Conservation (phyloP, 2,329 filamentous ascomycete species). For the Passalora sequoiae region DNA sequence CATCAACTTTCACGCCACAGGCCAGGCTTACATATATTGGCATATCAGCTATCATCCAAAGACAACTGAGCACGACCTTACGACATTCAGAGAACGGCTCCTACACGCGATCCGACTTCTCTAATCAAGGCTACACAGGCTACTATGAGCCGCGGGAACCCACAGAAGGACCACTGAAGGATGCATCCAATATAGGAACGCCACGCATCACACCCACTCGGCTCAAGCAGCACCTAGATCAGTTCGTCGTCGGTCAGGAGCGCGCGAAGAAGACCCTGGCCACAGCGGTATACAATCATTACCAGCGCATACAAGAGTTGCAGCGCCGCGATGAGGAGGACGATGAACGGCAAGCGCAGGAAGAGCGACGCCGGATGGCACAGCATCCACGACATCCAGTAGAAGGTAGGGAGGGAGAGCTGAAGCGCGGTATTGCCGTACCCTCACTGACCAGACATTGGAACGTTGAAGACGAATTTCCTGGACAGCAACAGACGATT, state of each 20-base stretch:
- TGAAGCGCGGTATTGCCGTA: slow-evolving; percentile 31
- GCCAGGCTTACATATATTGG: slow-evolving; percentile 40
- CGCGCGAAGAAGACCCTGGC: slow-evolving; percentile 90
- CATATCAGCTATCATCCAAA: slow-evolving; percentile 32
- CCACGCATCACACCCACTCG: slow-evolving; percentile 57
- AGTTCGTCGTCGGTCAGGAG: slow-evolving; percentile 94
- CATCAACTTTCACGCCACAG: slow-evolving; percentile 31
- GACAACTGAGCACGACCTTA: slow-evolving; percentile 31
- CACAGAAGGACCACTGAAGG: slow-evolving; percentile 59
- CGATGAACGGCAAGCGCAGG: slow-evolving; percentile 66
- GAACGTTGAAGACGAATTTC: slow-evolving; percentile 52
- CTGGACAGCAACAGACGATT: slow-evolving; percentile 55
- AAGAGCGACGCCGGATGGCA: slow-evolving; percentile 63
- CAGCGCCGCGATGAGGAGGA: slow-evolving; percentile 74
- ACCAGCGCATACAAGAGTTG: slow-evolving; percentile 74
- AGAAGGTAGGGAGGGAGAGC: slow-evolving; percentile 56
- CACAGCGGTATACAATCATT: slow-evolving; percentile 93
- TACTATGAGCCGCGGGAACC: slow-evolving; percentile 59
- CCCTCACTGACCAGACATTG: slow-evolving; percentile 32
- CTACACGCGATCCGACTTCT: slow-evolving; percentile 59
- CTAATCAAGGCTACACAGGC: slow-evolving; percentile 57
- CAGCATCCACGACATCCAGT: slow-evolving; percentile 60
- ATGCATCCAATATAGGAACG: slow-evolving; percentile 53
- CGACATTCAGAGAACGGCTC: slow-evolving; percentile 40
- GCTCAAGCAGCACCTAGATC: slow-evolving; percentile 86